These are phyloP conservation scores for Stephania japonica DNA, from an alignment of 164 flowering plant genomes.

Conservation along the genomic window DNA sequence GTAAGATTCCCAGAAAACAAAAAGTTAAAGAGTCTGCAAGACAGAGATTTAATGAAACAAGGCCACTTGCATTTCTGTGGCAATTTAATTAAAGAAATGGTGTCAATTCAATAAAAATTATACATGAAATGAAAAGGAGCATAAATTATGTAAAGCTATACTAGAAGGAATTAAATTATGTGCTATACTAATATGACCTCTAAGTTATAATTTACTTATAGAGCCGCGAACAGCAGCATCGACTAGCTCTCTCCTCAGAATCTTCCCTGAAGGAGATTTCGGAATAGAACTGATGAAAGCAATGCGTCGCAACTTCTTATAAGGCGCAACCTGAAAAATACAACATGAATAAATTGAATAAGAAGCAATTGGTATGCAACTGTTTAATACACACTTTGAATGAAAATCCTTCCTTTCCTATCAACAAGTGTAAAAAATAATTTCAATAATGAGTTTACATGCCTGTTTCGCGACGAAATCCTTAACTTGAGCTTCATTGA, in stretches of 20 bases:
- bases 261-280: conserved; percentile 68
- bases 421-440: neutral
- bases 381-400: neutral
- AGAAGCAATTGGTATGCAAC: neutral
- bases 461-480: conserved; percentile 70
- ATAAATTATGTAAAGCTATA: neutral
- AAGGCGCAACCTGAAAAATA: conserved; percentile 68
- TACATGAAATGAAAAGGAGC: neutral
- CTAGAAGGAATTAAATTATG: neutral
- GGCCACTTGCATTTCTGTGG: neutral
- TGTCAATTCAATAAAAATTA: neutral
- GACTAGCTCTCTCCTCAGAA: conserved; percentile 58
- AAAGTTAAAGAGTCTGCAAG: neutral
- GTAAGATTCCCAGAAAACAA: too few relatives aligned
- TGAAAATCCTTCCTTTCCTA: too few relatives aligned
- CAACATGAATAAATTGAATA: too few relatives aligned
- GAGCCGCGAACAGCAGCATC: conserved; percentile 27
- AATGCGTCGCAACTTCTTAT: conserved; percentile 66
- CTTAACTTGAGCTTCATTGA: conserved; percentile 52
- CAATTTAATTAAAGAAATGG: too few relatives aligned
- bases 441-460: neutral
- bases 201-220: conserved; percentile 25
- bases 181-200: too few relatives aligned
- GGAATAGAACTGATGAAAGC: conserved; percentile 57
- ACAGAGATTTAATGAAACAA: neutral